Percentiles rank a stretch among this genome's conserved stretches.
Conservation (phyloP, 192 early-diverging fungal species). For the Thamnidium elegans region DNA sequence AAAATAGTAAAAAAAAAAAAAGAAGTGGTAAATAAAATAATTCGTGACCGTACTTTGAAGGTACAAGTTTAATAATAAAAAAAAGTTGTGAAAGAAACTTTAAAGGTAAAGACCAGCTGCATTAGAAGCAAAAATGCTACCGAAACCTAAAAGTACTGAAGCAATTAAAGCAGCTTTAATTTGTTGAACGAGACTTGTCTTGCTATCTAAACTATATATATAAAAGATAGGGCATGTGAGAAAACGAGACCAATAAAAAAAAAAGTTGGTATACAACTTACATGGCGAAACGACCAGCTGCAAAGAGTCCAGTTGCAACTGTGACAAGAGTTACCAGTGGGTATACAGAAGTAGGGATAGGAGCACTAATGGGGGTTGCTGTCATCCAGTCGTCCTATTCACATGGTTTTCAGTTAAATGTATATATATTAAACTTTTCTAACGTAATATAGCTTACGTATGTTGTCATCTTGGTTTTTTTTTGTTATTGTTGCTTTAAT, state of each 20-base stretch:
- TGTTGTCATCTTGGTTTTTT: slow-evolving; percentile 25
- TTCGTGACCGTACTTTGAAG: neutral
- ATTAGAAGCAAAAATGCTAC: slow-evolving; percentile 38
- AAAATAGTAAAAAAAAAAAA: slow-evolving; percentile 1
- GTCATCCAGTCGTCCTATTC: slow-evolving; percentile 29
- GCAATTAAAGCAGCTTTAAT: slow-evolving; percentile 32
- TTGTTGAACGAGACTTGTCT: slow-evolving; percentile 25
- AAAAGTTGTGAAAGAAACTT: neutral
- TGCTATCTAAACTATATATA: slow-evolving; percentile 14
- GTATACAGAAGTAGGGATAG: slow-evolving; percentile 24
- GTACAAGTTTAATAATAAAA: neutral
- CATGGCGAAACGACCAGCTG: slow-evolving; percentile 28
- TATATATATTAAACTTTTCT: neutral
- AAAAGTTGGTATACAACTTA: slow-evolving; percentile 14
- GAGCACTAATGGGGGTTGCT: slow-evolving; percentile 17
- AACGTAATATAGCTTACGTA: slow-evolving; percentile 10
- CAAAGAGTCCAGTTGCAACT: slow-evolving; percentile 18
- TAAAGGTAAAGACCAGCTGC: slow-evolving; percentile 44
- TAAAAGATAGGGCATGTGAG: neutral
- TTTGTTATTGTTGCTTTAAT: neutral
- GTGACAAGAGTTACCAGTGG: slow-evolving; percentile 19
- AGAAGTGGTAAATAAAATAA: neutral
- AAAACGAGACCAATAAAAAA: neutral
- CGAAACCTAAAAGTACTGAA: slow-evolving; percentile 36
- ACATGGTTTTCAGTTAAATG: neutral